Evolutionary conservation across 352 stramenopile genomes (phyloP).

Genomic region (Pelagophyceae sp.): DNA sequence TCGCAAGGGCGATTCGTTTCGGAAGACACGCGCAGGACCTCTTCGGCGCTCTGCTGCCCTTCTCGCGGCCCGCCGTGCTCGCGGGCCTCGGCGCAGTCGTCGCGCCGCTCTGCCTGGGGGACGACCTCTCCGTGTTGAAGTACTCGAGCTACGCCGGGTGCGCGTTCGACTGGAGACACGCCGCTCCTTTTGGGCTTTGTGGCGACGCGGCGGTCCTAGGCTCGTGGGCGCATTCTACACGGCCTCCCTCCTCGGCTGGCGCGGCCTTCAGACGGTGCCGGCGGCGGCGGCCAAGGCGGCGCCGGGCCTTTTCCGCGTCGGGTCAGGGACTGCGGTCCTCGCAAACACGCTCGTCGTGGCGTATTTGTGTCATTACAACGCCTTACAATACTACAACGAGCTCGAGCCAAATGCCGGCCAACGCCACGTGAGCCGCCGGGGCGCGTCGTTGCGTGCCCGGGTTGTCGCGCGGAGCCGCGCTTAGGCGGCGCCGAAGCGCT

Average conservation of each 20-base stretch:
- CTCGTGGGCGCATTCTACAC: conserved; percentile 1
- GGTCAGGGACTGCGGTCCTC: not conserved
- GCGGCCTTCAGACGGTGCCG: not conserved
- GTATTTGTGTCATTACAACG: conserved; percentile 39
- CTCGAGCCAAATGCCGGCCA: conserved; percentile 23
- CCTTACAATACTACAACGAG: conserved; percentile 41
- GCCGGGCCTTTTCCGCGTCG: not conserved
- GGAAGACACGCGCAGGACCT: no score
- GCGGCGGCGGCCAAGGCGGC: not conserved
- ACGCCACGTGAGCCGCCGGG: not conserved
- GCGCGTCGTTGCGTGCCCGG: no score
- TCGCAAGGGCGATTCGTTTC: no score
- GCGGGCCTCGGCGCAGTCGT: not conserved
- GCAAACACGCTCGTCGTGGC: conserved; percentile 19
- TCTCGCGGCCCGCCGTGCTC: not conserved
- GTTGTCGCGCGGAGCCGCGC: no score
- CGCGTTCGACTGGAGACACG: no score
- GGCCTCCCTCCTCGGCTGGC: not conserved
- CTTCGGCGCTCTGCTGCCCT: conserved; percentile 12
- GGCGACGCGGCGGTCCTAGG: no score
- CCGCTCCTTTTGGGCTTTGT: no score
- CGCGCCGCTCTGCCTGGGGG: conserved; percentile 11
- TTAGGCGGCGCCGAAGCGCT: not conserved
- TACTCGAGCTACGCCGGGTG: conserved; percentile 18
- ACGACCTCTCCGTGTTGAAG: conserved; percentile 17